Conservation (phyloP, 345 rosid genomes). For the Carallia pectinifolia region DNA sequence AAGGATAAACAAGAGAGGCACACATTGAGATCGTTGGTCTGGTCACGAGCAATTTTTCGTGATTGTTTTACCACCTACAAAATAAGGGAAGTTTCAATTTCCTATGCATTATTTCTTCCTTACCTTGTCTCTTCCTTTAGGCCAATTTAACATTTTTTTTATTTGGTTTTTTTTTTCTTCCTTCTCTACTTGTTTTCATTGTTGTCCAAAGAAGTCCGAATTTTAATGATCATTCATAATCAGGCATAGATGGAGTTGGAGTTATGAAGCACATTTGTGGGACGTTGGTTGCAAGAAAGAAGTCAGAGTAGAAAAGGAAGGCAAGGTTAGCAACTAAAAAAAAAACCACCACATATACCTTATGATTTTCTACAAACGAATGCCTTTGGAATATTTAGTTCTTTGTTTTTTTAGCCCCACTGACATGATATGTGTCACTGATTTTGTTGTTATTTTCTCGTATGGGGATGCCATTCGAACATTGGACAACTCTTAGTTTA, state of each 20-base stretch:
- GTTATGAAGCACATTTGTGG: constrained; percentile 98
- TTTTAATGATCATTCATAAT: constrained; percentile 4
- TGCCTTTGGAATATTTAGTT: constrained; percentile 5
- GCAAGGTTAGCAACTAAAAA: constrained; percentile 50
- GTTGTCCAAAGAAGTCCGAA: not conserved
- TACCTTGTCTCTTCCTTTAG: not conserved
- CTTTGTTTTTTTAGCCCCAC: not conserved
- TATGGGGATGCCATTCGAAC: constrained; percentile 24
- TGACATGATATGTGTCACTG: too few species aligned
- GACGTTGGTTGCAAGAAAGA: constrained; percentile 95
- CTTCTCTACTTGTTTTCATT: not conserved
- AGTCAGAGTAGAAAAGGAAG: constrained; percentile 92
- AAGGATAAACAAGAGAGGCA: too few species aligned
- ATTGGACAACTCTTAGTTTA: constrained; percentile 62
- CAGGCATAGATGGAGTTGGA: constrained; percentile 97
- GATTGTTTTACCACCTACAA: too few species aligned
- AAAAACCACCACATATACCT: not conserved
- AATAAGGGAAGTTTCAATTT: too few species aligned
- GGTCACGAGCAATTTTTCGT: too few species aligned
- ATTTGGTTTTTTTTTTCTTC: not conserved
- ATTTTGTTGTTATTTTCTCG: constrained; percentile 5
- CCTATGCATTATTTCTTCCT: not conserved
- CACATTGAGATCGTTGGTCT: too few species aligned
- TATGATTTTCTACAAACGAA: constrained; percentile 1
- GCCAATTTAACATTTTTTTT: not conserved